Conservation (phyloP, 805 yeast species). For the Kregervanrija fluxuum region DNA sequence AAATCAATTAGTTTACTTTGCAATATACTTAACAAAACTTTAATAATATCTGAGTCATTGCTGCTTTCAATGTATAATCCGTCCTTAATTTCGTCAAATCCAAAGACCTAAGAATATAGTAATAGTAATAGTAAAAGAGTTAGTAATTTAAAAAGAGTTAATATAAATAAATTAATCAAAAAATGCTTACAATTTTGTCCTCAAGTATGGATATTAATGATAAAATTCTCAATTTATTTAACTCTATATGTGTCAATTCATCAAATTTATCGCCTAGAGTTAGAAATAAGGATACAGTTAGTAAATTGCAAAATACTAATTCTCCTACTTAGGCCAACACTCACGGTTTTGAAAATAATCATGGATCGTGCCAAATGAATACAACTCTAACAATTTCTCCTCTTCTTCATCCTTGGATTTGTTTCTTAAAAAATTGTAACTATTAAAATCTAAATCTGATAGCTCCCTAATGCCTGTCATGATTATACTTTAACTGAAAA, state of each 20-base stretch:
- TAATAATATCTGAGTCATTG: background rate
- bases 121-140: too few relatives aligned
- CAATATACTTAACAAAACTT: conserved; percentile 1
- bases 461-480: too few relatives aligned
- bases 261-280: background rate
- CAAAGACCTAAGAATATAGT: background rate
- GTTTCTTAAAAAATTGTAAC: conserved; percentile 13
- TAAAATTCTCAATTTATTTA: conserved; percentile 6
- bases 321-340: background rate
- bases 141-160: too few relatives aligned
- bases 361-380: conserved; percentile 20
- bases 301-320: too few relatives aligned
- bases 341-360: conserved; percentile 10
- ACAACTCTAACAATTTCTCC: conserved; percentile 18
- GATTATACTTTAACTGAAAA: too few relatives aligned
- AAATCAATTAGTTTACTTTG: conserved; percentile 10
- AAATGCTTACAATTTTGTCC: background rate
- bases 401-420: background rate
- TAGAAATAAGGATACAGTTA: too few relatives aligned
- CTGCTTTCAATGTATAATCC: background rate
- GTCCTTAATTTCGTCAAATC: conserved; percentile 5
- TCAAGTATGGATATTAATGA: conserved; percentile 3
- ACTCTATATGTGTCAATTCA: conserved; percentile 3
- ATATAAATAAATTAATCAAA: background rate
- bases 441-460: conserved; percentile 14